Conservation (phyloP, 345 rosid genomes). For the Syzygium aqueum region DNA sequence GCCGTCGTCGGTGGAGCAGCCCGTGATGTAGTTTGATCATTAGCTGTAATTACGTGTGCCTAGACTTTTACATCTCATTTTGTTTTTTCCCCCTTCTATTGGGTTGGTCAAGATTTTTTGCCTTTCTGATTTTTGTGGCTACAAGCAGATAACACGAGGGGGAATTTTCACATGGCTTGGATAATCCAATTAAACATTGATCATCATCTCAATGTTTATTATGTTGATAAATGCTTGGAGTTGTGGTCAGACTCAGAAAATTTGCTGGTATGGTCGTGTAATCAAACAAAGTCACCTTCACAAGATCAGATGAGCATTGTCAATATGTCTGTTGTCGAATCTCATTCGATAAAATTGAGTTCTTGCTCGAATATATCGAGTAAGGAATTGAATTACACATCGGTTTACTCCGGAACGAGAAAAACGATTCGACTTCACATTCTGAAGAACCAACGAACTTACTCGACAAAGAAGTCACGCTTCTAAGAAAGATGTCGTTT, state of each 20-base stretch:
- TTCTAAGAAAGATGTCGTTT: neutral
- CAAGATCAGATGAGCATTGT: neutral
- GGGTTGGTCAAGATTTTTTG: neutral
- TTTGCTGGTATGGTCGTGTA: neutral
- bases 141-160: neutral
- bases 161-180: neutral
- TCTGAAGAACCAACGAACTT: neutral
- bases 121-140: neutral
- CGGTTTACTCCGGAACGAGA: neutral
- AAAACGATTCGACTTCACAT: neutral
- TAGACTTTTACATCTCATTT: neutral
- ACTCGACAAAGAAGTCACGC: neutral
- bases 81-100: neutral
- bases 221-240: neutral
- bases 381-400: neutral
- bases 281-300: neutral
- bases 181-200: neutral
- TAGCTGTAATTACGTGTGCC: neutral
- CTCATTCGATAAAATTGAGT: neutral
- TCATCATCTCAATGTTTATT: neutral
- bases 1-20: neutral
- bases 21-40: neutral
- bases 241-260: too few species aligned
- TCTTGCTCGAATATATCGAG: neutral
- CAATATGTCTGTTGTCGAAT: neutral